phyloP scores from a whole-genome alignment of 2,329 filamentous ascomycete genomes.

The Cladophialophora psammophila region DNA sequence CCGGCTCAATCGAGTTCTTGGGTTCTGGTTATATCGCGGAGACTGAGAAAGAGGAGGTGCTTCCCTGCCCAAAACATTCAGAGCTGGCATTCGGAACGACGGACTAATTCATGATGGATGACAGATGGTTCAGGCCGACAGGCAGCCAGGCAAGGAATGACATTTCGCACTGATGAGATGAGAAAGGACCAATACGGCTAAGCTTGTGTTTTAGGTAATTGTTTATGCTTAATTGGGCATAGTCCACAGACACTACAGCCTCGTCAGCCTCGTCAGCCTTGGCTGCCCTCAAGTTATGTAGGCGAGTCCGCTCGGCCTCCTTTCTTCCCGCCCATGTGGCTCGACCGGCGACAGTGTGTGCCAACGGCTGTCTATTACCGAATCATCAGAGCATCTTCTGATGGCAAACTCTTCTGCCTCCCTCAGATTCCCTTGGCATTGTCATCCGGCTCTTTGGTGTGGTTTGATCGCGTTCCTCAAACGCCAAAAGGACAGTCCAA shows the following conservation, averaged over 20 bases:
- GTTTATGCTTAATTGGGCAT: background rate
- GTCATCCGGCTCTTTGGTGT: no score
- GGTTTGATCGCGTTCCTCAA: no score
- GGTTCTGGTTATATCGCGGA: background rate
- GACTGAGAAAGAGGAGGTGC: background rate
- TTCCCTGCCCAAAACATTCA: background rate
- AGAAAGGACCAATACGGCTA: background rate
- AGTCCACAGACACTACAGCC: background rate
- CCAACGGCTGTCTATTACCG: no score
- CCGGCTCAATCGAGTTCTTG: background rate
- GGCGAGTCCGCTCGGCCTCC: no score
- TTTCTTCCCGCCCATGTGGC: no score
- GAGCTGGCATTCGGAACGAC: background rate
- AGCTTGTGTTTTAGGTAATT: background rate
- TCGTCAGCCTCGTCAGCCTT: background rate
- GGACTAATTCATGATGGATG: background rate
- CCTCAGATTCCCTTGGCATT: no score
- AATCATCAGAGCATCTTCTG: no score
- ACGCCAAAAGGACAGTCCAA: no score
- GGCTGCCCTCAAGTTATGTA: no score
- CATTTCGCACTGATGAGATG: background rate
- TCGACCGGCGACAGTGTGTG: no score
- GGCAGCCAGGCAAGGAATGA: background rate
- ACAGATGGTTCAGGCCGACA: background rate
- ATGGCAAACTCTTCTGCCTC: no score